Percentiles rank a stretch among this genome's conserved stretches.
Evolutionary conservation across 2,329 filamentous ascomycete species (phyloP).

Genomic region (Tolypocladium inflatum): DNA sequence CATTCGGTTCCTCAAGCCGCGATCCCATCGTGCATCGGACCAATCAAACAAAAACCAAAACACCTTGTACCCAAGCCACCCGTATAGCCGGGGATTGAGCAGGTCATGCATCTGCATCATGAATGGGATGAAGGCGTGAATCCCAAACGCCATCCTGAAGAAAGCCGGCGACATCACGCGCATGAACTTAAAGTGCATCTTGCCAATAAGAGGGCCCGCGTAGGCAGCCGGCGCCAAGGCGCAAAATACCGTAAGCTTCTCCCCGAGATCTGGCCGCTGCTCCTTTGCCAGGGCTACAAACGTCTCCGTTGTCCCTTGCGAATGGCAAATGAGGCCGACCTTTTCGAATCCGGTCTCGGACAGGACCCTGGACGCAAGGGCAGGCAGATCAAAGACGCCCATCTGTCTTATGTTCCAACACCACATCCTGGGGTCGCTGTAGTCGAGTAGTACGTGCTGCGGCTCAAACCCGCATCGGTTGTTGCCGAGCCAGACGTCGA

Average conservation of each 20-base stretch:
- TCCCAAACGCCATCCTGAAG: slow-evolving; percentile 79
- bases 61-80: slow-evolving; percentile 75
- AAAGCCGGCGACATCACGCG: slow-evolving; percentile 63
- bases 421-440: slow-evolving; percentile 86
- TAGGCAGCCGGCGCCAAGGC: slow-evolving; percentile 86
- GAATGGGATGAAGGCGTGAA: slow-evolving; percentile 85
- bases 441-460: slow-evolving; percentile 60
- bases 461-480: slow-evolving; percentile 83
- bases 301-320: slow-evolving; percentile 83
- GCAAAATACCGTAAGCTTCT: slow-evolving; percentile 81
- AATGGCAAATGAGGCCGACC: slow-evolving; percentile 76
- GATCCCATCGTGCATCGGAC: slow-evolving; percentile 79
- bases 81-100: slow-evolving; percentile 61
- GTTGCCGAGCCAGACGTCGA: slow-evolving; percentile 93
- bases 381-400: slow-evolving; percentile 80
- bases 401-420: slow-evolving; percentile 93
- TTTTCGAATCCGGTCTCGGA: slow-evolving; percentile 76
- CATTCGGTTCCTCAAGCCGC: slow-evolving; percentile 66
- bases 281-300: slow-evolving; percentile 84
- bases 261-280: slow-evolving; percentile 74
- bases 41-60: slow-evolving; percentile 87
- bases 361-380: slow-evolving; percentile 70
- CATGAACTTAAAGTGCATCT: slow-evolving; percentile 91
- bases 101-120: slow-evolving; percentile 78
- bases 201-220: slow-evolving; percentile 74